Conservation (phyloP, 73 alveolate genomes). For the Effrenium voratum region DNA sequence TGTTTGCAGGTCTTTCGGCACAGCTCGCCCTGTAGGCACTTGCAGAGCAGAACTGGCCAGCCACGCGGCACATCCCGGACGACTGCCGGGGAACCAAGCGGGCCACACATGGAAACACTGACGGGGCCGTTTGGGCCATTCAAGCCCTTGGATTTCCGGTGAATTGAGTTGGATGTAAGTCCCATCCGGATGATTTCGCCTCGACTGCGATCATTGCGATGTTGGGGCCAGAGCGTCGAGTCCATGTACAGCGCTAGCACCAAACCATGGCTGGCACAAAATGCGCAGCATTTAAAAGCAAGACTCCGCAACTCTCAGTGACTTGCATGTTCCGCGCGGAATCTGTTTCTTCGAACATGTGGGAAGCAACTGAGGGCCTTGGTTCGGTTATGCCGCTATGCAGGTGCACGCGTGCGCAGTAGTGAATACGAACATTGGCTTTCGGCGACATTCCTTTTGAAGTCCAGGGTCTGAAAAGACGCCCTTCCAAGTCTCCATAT, state of each 20-base stretch:
- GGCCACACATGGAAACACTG: not conserved
- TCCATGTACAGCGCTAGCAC: not conserved
- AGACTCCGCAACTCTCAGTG: no score
- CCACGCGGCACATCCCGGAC: constrained; percentile 48
- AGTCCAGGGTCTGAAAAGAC: no score
- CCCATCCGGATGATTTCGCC: not conserved
- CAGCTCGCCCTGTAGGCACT: not conserved
- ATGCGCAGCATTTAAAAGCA: no score
- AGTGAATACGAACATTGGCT: no score
- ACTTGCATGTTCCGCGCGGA: no score
- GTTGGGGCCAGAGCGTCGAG: not conserved
- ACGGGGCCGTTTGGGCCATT: not conserved
- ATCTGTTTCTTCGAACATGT: no score
- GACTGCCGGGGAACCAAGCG: constrained; percentile 14
- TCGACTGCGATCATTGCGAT: not conserved
- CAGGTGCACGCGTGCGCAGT: no score
- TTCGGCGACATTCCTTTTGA: no score
- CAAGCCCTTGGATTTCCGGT: not conserved
- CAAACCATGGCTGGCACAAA: not conserved
- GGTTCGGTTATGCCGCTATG: no score
- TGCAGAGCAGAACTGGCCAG: constrained; percentile 58
- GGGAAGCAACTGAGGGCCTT: no score
- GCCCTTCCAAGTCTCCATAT: no score
- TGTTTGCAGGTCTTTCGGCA: not conserved
- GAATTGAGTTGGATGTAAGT: no score